Percentiles rank a stretch among this genome's conserved stretches.
These are phyloP conservation scores for Fusarium mangiferae DNA, from an alignment of 2,329 filamentous ascomycete genomes.

Conservation along the genomic window DNA sequence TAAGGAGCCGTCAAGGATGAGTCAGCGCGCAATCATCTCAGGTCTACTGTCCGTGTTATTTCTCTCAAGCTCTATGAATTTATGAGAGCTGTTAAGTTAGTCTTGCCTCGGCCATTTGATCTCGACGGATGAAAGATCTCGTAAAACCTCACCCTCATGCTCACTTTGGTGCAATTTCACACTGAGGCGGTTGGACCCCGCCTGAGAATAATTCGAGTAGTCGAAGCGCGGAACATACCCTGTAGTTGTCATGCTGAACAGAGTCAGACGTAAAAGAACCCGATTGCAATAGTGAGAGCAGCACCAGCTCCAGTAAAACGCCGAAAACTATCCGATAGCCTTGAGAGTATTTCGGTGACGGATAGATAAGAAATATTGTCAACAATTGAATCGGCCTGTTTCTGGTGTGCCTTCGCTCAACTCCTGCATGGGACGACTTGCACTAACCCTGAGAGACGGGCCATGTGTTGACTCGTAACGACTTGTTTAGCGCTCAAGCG, in stretches of 20 bases:
- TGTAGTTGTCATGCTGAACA: not conserved
- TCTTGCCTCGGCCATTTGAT: rapidly evolving
- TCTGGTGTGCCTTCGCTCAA: too few relatives aligned
- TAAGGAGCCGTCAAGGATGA: too few relatives aligned
- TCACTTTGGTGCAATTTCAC: not conserved
- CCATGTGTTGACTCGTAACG: too few relatives aligned
- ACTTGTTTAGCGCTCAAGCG: too few relatives aligned
- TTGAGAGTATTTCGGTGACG: rapidly evolving
- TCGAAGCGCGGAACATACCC: too few relatives aligned
- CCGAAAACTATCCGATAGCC: not conserved
- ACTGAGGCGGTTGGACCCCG: not conserved
- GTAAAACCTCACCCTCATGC: rapidly evolving
- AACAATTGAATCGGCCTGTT: rapidly evolving
- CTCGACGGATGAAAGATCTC: rapidly evolving
- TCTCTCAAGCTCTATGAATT: not conserved
- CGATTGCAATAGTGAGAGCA: rapidly evolving
- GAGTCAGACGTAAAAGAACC: not conserved
- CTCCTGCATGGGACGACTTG: too few relatives aligned
- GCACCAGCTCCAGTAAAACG: too few relatives aligned
- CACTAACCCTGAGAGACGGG: too few relatives aligned
- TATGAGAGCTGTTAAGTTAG: rapidly evolving
- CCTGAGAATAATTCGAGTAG: not conserved
- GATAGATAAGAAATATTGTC: not conserved
- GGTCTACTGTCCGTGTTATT: rapidly evolving
- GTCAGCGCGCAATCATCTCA: too few relatives aligned